Evolutionary conservation across 2,329 filamentous ascomycete species (phyloP).

Genomic region (Colletotrichum sp.): DNA sequence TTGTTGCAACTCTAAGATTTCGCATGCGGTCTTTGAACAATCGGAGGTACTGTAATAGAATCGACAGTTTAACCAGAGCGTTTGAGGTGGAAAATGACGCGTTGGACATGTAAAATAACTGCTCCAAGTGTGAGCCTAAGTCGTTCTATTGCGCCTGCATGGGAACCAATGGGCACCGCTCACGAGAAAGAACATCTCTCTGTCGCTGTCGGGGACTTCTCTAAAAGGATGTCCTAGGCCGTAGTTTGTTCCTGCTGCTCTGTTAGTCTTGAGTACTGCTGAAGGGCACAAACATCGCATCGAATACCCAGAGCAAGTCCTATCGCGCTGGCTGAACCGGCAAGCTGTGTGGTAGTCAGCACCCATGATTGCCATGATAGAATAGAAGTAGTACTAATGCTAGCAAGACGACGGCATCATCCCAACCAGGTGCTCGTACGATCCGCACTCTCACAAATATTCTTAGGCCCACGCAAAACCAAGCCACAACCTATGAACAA

Average conservation of each 20-base stretch:
- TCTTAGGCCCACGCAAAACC: constrained; percentile 2
- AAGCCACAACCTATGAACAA: neutral
- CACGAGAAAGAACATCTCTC: constrained; percentile 4
- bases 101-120: constrained; percentile 9
- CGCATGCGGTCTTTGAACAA: neutral
- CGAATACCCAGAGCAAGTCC: neutral
- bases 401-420: neutral
- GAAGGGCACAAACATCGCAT: neutral
- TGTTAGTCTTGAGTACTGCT: neutral
- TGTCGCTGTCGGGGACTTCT: constrained; percentile 2
- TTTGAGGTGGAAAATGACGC: constrained; percentile 1
- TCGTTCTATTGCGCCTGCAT: too few species aligned
- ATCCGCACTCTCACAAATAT: neutral
- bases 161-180: neutral
- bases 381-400: neutral
- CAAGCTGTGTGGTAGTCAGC: neutral
- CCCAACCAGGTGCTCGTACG: neutral
- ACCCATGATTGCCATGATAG: fast-evolving
- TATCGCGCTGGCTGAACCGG: neutral
- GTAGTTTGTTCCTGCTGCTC: neutral
- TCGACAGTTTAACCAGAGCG: neutral
- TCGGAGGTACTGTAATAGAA: constrained; percentile 1
- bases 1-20: neutral
- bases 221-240: neutral
- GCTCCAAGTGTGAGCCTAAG: neutral